Conservation (phyloP, 495 filamentous ascomycete genomes). For the Achaetomiella virescens region DNA sequence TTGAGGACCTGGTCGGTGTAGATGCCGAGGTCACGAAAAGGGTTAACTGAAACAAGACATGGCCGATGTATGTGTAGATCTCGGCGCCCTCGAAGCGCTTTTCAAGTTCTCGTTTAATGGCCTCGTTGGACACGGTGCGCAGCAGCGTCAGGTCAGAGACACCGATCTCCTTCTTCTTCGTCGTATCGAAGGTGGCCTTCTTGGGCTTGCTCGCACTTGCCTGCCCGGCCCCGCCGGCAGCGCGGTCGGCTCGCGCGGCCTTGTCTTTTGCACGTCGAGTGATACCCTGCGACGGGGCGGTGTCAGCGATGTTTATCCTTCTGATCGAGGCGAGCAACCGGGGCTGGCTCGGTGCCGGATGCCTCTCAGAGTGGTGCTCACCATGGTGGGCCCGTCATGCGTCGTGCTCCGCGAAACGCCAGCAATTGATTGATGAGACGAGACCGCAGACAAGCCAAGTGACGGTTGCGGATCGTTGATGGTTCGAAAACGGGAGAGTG, state of each 20-base stretch:
- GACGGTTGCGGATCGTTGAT: background rate
- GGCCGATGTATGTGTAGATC: slow-evolving; percentile 99
- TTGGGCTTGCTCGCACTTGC: slow-evolving; percentile 63
- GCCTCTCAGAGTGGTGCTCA: slow-evolving; percentile 14
- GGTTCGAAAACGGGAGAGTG: background rate
- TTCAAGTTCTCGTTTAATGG: slow-evolving; percentile 99
- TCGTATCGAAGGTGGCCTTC: slow-evolving; percentile 91
- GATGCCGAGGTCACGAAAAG: slow-evolving; percentile 96
- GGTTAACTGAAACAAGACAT: slow-evolving; percentile 99
- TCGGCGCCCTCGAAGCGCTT: slow-evolving; percentile 92
- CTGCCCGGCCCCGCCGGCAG: slow-evolving; percentile 44
- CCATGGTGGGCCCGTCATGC: slow-evolving; percentile 26
- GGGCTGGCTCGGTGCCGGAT: background rate
- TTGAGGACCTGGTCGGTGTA: slow-evolving; percentile 90
- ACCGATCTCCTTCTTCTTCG: slow-evolving; percentile 98
- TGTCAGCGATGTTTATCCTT: slow-evolving; percentile 6
- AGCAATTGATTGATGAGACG: slow-evolving; percentile 6
- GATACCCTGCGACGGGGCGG: slow-evolving; percentile 42
- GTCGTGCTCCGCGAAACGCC: slow-evolving; percentile 14
- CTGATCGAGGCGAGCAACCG: background rate
- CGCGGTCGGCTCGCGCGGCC: slow-evolving; percentile 56
- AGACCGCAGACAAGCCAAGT: background rate
- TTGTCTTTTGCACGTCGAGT: slow-evolving; percentile 53
- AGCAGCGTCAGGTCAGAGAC: slow-evolving; percentile 96
- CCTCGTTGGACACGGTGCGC: slow-evolving; percentile 97